Percentiles rank a stretch among this genome's conserved stretches.
phyloP scores from a whole-genome alignment of 352 stramenopile species.

The Globisporangium paddicum region DNA sequence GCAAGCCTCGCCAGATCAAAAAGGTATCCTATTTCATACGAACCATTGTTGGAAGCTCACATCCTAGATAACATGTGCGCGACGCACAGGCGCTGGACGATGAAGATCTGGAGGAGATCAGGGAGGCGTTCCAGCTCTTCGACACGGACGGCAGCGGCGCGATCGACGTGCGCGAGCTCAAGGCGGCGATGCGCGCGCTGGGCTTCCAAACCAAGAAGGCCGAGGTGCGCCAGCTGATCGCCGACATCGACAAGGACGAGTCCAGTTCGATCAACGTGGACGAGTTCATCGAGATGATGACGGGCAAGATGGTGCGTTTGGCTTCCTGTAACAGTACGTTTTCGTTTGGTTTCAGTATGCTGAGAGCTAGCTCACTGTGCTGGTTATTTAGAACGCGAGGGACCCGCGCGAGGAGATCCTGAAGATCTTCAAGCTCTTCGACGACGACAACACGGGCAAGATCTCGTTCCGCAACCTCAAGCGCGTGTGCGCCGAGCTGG shows the following conservation, averaged over 20 bases:
- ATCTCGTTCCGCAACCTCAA: conserved; percentile 96
- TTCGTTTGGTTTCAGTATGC: too few species aligned
- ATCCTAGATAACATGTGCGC: neutral
- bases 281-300: conserved; percentile 96
- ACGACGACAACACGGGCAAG: conserved; percentile 93
- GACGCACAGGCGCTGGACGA: conserved; percentile 73
- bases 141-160: conserved; percentile 88
- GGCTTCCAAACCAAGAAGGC: conserved; percentile 93
- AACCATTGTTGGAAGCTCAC: too few species aligned
- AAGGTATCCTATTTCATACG: conserved; percentile 36
- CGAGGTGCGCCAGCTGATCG: conserved; percentile 91
- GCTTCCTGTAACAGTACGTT: too few species aligned
- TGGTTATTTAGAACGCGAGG: conserved; percentile 74
- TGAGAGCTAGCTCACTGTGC: too few species aligned
- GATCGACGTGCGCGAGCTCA: conserved; percentile 93
- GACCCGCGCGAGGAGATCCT: conserved; percentile 90
- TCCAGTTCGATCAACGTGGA: conserved; percentile 86
- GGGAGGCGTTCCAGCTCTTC: conserved; percentile 94
- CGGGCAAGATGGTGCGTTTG: conserved; percentile 82
- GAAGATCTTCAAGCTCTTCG: conserved; percentile 96
- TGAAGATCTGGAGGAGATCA: conserved; percentile 91
- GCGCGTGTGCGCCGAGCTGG: conserved; percentile 85
- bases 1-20: conserved; percentile 58
- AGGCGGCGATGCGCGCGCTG: conserved; percentile 92
- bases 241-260: conserved; percentile 94